Conservation (phyloP, 108 stramenopile species). For the Cyclotella atomus region DNA sequence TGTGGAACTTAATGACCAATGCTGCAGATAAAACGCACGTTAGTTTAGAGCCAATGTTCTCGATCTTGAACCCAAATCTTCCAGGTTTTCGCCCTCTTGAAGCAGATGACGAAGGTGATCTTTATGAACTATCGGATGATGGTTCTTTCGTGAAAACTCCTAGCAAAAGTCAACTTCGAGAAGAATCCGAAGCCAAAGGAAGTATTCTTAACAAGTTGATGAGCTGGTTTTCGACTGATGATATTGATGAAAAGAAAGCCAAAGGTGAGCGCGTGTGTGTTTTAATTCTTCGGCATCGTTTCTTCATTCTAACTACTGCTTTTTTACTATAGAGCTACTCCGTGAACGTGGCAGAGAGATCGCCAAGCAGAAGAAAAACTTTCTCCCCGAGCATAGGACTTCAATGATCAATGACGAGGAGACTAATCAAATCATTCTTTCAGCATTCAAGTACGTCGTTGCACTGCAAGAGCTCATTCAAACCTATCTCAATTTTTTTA, state of each 20-base stretch:
- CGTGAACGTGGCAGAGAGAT: conserved; percentile 35
- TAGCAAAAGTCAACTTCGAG: conserved; percentile 10
- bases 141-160: conserved; percentile 15
- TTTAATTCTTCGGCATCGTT: neutral
- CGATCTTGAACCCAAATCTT: conserved; percentile 60
- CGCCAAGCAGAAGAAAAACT: conserved; percentile 49
- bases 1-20: conserved; percentile 64
- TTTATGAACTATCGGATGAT: neutral
- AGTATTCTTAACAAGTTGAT: neutral
- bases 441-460: conserved; percentile 63
- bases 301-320: neutral
- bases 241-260: conserved; percentile 5
- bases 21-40: conserved; percentile 55
- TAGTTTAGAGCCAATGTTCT: conserved; percentile 67
- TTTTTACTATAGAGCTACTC: conserved; percentile 33
- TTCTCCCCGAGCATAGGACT: conserved; percentile 63
- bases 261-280: neutral
- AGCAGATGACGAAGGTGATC: conserved; percentile 3
- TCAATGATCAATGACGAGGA: conserved; percentile 73
- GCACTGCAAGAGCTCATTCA: conserved; percentile 61
- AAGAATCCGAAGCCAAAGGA: conserved; percentile 10
- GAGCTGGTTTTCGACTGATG: neutral
- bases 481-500: conserved; percentile 56
- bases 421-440: conserved; percentile 56
- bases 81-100: conserved; percentile 57